Evolutionary conservation across 2,329 filamentous ascomycete genomes (phyloP).

Genomic region (Xylaria sp.): DNA sequence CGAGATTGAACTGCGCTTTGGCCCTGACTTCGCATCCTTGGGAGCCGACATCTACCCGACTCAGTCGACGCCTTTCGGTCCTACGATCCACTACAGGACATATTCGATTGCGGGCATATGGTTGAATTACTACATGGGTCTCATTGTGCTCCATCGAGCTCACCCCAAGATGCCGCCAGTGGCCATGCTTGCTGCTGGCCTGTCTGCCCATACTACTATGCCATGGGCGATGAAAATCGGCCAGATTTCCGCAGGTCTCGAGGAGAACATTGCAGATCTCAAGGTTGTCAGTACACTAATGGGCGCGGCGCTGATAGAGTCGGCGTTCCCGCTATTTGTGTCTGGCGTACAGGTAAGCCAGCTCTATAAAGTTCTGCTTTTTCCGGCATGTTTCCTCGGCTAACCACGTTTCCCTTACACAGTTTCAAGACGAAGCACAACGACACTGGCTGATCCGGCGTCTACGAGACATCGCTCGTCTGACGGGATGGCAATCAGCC

Average conservation of each 20-base stretch:
- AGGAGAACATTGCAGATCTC: conserved; percentile 48
- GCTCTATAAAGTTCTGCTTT: background rate
- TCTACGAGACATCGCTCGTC: conserved; percentile 66
- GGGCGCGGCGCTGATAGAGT: conserved; percentile 77
- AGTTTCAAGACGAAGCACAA: conserved; percentile 68
- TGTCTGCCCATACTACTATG: conserved; percentile 68
- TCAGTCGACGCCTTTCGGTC: conserved; percentile 72
- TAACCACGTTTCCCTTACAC: background rate
- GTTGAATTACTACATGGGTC: conserved; percentile 79
- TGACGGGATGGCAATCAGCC: conserved; percentile 85
- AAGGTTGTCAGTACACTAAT: conserved; percentile 67
- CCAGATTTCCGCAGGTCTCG: conserved; percentile 69
- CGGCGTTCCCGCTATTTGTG: conserved; percentile 78
- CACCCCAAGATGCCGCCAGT: conserved; percentile 90
- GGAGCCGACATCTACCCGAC: conserved; percentile 59
- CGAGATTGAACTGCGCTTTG: conserved; percentile 59
- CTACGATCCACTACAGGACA: conserved; percentile 73
- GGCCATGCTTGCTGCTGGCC: conserved; percentile 77
- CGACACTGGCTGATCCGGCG: conserved; percentile 72
- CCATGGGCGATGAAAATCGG: conserved; percentile 70
- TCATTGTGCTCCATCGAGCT: conserved; percentile 74
- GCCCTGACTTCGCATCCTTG: conserved; percentile 70
- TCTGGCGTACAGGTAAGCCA: conserved; percentile 64
- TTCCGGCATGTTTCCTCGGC: background rate
- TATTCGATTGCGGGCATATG: conserved; percentile 84